These are phyloP conservation scores for Leptomonas pyrrhocoris DNA, from an alignment of 208 protist genomes.

Conservation along the genomic window DNA sequence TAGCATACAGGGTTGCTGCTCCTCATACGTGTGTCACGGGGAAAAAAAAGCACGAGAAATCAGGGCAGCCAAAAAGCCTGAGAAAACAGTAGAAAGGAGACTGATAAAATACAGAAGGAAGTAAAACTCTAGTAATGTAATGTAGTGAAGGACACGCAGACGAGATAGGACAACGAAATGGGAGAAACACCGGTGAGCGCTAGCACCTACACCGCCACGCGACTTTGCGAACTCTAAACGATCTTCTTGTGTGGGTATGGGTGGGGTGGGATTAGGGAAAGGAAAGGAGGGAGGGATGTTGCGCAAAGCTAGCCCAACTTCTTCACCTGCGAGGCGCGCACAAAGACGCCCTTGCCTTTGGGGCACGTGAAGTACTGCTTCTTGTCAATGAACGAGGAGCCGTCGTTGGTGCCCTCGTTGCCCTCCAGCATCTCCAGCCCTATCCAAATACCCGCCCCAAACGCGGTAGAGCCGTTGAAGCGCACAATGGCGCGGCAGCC, in stretches of 20 bases:
- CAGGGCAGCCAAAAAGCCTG: not conserved
- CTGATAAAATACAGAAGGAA: slow-evolving; percentile 18
- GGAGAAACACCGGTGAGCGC: slow-evolving; percentile 5
- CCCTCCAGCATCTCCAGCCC: slow-evolving; percentile 92
- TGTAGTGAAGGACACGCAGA: slow-evolving; percentile 16
- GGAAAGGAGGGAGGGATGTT: too few species aligned
- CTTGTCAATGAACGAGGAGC: slow-evolving; percentile 92
- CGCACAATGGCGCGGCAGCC: slow-evolving; percentile 81
- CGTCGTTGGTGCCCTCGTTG: slow-evolving; percentile 90
- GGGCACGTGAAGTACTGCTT: slow-evolving; percentile 91
- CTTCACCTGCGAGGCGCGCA: slow-evolving; percentile 88
- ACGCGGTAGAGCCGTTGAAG: slow-evolving; percentile 84
- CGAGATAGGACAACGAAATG: slow-evolving; percentile 2
- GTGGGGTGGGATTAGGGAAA: too few species aligned
- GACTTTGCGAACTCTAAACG: not conserved
- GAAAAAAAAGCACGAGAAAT: not conserved
- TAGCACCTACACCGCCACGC: slow-evolving; percentile 5
- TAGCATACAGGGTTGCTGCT: slow-evolving; percentile 17
- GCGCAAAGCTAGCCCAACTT: slow-evolving; percentile 26
- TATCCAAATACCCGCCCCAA: slow-evolving; percentile 88
- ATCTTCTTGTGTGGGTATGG: too few species aligned
- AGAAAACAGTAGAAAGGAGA: not conserved
- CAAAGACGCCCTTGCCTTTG: slow-evolving; percentile 90
- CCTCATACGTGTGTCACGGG: slow-evolving; percentile 7
- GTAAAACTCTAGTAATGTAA: slow-evolving; percentile 14